Conservation (phyloP, 176 grass and related monocot genomes). For the Puccinellia tenuiflora region DNA sequence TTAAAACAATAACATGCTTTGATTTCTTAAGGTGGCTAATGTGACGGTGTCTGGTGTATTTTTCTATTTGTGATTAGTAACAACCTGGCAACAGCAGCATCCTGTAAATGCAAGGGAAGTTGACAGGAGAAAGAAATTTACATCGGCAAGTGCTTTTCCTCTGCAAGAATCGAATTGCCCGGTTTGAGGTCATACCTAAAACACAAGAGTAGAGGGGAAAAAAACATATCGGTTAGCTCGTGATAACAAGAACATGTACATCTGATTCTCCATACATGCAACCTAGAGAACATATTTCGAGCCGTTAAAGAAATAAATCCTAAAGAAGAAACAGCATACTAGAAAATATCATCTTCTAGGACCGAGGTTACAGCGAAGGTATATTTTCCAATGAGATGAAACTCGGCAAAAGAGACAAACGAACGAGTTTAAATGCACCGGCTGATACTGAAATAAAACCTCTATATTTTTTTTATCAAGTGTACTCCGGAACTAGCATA, state of each 20-base stretch:
- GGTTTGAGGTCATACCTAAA: constrained; percentile 76
- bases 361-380: not conserved
- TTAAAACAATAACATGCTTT: not conserved
- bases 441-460: not conserved
- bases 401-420: not conserved
- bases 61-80: not conserved
- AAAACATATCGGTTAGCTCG: constrained; percentile 1
- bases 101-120: not conserved
- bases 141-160: constrained; percentile 90
- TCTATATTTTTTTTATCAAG: not conserved
- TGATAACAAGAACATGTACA: not conserved
- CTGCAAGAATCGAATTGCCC: constrained; percentile 80
- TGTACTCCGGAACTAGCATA: not conserved
- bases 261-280: not conserved
- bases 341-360: not conserved
- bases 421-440: no score
- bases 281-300: not conserved
- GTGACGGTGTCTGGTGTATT: not conserved
- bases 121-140: constrained; percentile 20
- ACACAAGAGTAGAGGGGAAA: not conserved
- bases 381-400: not conserved
- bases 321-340: not conserved
- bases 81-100: not conserved
- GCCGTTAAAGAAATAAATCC: not conserved
- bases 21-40: not conserved